These are phyloP conservation scores for Fraxinus nigra DNA, from an alignment of 305 asterid genomes.

Conservation along the genomic window DNA sequence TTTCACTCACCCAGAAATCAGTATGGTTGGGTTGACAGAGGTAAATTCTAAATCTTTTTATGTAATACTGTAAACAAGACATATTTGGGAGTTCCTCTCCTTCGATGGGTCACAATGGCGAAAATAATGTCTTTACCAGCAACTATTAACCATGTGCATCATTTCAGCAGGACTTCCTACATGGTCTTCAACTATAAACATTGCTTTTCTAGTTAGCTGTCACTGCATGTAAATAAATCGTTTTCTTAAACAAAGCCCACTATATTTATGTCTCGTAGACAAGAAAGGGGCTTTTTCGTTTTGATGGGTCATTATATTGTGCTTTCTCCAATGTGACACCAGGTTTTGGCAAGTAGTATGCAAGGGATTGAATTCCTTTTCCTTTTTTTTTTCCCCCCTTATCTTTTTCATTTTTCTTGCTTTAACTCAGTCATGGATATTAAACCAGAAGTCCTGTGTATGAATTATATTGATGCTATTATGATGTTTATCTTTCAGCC, in stretches of 20 bases:
- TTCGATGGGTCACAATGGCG: neutral
- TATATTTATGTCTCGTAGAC: neutral
- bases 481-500: conserved; percentile 43
- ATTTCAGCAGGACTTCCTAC: neutral
- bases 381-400: too few species aligned
- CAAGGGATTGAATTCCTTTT: neutral
- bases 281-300: neutral
- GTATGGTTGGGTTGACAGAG: conserved; percentile 98
- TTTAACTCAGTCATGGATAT: neutral
- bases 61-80: neutral
- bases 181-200: neutral
- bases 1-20: conserved; percentile 98
- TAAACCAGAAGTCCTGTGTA: neutral
- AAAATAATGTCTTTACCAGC: neutral
- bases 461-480: neutral
- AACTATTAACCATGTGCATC: neutral
- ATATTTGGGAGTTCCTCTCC: neutral
- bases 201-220: neutral
- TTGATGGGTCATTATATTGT: neutral
- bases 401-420: neutral
- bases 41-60: conserved; percentile 33
- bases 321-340: neutral
- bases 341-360: too few species aligned
- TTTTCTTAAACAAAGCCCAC: neutral
- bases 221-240: neutral